phyloP scores from a whole-genome alignment of 2,329 filamentous ascomycete genomes.

The Aureobasidium uvarum region DNA sequence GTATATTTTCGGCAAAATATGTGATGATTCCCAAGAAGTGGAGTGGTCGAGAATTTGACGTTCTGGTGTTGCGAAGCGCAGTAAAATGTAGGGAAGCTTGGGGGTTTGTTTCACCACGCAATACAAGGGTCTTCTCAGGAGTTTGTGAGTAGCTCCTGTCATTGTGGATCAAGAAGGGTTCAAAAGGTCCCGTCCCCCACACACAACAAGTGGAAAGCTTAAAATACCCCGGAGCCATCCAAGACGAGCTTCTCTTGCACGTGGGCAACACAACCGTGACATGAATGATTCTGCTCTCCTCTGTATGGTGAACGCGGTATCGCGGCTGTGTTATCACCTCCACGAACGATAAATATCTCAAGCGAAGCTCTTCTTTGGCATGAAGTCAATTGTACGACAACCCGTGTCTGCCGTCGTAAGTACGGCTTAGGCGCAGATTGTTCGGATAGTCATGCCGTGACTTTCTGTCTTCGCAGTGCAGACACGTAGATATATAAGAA shows the following conservation, averaged over 20 bases:
- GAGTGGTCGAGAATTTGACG: no score
- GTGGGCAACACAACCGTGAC: background rate
- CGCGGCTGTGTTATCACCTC: background rate
- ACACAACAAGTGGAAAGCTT: background rate
- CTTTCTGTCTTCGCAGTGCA: background rate
- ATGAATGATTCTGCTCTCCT: background rate
- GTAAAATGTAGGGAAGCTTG: no score
- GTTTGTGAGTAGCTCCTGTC: no score
- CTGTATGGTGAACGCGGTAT: background rate
- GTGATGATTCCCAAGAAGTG: no score
- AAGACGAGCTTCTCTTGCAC: background rate
- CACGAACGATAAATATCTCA: background rate
- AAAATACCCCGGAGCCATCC: background rate
- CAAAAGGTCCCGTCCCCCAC: background rate
- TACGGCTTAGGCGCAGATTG: background rate
- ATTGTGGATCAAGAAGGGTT: background rate
- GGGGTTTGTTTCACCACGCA: no score
- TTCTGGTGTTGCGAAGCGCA: no score
- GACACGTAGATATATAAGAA: background rate
- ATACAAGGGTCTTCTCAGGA: no score
- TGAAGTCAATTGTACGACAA: background rate
- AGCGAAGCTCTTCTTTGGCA: background rate
- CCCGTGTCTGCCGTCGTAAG: background rate
- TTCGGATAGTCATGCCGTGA: background rate
- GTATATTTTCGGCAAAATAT: no score